Percentiles rank a stretch among this genome's conserved stretches.
Conservation (phyloP, 805 yeast species). For the Kluyveromyces wickerhamii region DNA sequence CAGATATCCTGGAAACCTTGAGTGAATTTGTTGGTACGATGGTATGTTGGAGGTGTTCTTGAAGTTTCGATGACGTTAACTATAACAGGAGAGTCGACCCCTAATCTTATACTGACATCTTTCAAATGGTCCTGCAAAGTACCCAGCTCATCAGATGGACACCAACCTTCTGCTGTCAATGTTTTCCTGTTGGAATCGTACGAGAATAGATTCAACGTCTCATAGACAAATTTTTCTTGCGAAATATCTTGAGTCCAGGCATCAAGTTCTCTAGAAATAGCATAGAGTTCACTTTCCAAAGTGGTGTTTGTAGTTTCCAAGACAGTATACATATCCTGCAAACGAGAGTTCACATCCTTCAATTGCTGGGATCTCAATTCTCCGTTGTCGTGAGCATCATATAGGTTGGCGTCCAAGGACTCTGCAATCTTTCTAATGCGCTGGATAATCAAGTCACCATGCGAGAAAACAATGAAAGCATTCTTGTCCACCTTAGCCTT, state of each 20-base stretch:
- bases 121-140: slow-evolving; percentile 39
- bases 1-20: slow-evolving; percentile 60
- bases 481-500: slow-evolving; percentile 44
- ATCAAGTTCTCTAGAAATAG: slow-evolving; percentile 52
- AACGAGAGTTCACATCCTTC: slow-evolving; percentile 31
- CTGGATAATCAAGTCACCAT: slow-evolving; percentile 53
- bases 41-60: slow-evolving; percentile 65
- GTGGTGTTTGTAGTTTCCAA: slow-evolving; percentile 44
- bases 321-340: slow-evolving; percentile 43
- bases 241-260: slow-evolving; percentile 48
- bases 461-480: slow-evolving; percentile 62
- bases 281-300: slow-evolving; percentile 56
- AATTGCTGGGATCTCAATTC: slow-evolving; percentile 34
- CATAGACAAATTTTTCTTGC: slow-evolving; percentile 51
- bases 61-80: slow-evolving; percentile 57
- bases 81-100: slow-evolving; percentile 35
- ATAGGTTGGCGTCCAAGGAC: slow-evolving; percentile 58
- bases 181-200: slow-evolving; percentile 60
- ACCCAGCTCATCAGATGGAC: slow-evolving; percentile 47
- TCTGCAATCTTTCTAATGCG: slow-evolving; percentile 60
- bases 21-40: slow-evolving; percentile 62
- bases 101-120: slow-evolving; percentile 27
- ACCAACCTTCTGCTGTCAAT: slow-evolving; percentile 70
- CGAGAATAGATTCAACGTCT: slow-evolving; percentile 56
- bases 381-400: slow-evolving; percentile 41